Conservation (phyloP, 2,329 filamentous ascomycete species). For the Knoxdaviesia proteae region DNA sequence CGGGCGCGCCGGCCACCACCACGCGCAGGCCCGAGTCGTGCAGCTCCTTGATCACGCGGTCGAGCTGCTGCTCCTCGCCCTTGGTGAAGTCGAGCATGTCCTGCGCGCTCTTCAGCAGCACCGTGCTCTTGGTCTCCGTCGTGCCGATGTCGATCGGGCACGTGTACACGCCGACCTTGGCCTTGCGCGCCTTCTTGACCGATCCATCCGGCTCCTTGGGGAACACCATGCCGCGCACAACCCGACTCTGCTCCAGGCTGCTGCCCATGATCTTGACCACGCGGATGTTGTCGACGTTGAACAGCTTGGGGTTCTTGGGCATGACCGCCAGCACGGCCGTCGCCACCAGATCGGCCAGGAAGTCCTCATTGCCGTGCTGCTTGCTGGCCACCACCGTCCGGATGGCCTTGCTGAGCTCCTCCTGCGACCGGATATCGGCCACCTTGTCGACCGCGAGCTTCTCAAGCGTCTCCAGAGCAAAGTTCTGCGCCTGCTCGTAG, state of each 20-base stretch:
- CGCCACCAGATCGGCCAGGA: conserved; percentile 69
- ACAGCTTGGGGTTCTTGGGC: conserved; percentile 85
- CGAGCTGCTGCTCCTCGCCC: conserved; percentile 84
- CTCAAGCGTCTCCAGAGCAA: conserved; percentile 68
- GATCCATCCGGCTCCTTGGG: conserved; percentile 81
- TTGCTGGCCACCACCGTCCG: conserved; percentile 91
- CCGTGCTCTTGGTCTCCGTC: conserved; percentile 97
- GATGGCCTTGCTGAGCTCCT: conserved; percentile 84
- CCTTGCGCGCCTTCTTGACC: conserved; percentile 76
- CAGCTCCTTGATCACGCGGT: conserved; percentile 81
- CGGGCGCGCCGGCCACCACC: conserved; percentile 75
- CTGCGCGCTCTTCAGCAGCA: conserved; percentile 88
- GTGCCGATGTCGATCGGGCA: conserved; percentile 90
- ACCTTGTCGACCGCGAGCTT: conserved; percentile 83
- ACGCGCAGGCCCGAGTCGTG: conserved; percentile 87
- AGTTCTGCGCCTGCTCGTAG: conserved; percentile 85
- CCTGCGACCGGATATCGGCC: conserved; percentile 56
- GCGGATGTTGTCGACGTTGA: conserved; percentile 97
- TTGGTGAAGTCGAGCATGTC: conserved; percentile 98
- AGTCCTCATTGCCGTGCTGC: conserved; percentile 82
- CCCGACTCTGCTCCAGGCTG: conserved; percentile 77
- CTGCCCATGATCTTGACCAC: conserved; percentile 99
- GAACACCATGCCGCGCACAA: conserved; percentile 97
- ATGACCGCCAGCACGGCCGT: conserved; percentile 72
- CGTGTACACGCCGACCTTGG: conserved; percentile 92